These are phyloP conservation scores for Xylariaceae sp. DNA, from an alignment of 2,329 filamentous ascomycete species.

Conservation along the genomic window DNA sequence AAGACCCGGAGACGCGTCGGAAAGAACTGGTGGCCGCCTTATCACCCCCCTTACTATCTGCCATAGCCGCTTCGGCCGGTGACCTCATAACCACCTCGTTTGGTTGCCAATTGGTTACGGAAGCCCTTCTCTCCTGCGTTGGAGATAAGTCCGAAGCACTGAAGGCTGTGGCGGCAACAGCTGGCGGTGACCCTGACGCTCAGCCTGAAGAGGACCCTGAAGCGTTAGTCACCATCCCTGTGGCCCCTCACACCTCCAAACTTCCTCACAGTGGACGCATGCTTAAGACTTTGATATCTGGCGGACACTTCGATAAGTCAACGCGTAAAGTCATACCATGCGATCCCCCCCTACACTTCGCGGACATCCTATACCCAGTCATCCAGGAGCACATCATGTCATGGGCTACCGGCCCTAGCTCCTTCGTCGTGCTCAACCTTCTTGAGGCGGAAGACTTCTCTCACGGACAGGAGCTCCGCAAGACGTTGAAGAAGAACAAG, in stretches of 20 bases:
- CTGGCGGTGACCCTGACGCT: conserved; percentile 49
- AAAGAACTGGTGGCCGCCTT: conserved; percentile 70
- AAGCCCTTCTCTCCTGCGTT: conserved; percentile 70
- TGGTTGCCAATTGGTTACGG: conserved; percentile 79
- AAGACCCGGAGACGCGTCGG: conserved; percentile 71
- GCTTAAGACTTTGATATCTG: conserved; percentile 86
- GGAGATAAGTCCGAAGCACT: conserved; percentile 75
- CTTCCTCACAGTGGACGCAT: conserved; percentile 67
- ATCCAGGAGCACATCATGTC: conserved; percentile 69
- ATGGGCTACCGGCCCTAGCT: conserved; percentile 83
- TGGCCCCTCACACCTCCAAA: conserved; percentile 53
- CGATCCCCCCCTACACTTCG: conserved; percentile 74
- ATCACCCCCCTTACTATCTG: conserved; percentile 68
- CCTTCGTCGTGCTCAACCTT: conserved; percentile 79
- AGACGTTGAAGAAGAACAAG: conserved; percentile 67
- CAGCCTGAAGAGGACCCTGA: conserved; percentile 33
- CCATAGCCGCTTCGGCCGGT: conserved; percentile 62
- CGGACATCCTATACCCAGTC: conserved; percentile 71
- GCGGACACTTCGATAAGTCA: conserved; percentile 75
- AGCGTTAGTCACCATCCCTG: conserved; percentile 19
- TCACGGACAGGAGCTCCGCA: conserved; percentile 60
- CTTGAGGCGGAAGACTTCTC: conserved; percentile 69
- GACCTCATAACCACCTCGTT: conserved; percentile 70
- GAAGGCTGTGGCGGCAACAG: conserved; percentile 60
- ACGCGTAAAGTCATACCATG: conserved; percentile 65